phyloP scores from a whole-genome alignment of 2,329 filamentous ascomycete genomes.

The Cordyceps pruinosa region DNA sequence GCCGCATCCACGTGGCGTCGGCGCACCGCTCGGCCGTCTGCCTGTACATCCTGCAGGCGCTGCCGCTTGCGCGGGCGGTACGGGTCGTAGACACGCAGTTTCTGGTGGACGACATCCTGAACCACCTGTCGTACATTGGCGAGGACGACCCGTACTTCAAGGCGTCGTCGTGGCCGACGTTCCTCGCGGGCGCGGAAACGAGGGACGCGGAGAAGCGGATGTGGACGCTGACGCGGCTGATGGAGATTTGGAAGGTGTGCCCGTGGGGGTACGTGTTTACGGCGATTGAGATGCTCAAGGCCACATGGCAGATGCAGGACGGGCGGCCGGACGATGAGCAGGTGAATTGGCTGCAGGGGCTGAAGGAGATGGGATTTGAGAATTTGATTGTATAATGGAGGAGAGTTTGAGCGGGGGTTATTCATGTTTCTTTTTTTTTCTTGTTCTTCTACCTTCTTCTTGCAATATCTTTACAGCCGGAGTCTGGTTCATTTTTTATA shows the following conservation, averaged over 20 bases:
- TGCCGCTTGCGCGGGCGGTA: constrained; percentile 32
- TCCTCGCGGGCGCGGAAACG: constrained; percentile 51
- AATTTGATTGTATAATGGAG: constrained; percentile 37
- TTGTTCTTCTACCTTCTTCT: not conserved
- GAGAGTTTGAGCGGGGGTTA: not conserved
- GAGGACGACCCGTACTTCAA: constrained; percentile 48
- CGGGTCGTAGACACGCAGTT: constrained; percentile 34
- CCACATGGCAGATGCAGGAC: constrained; percentile 41
- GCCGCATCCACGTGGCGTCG: constrained; percentile 37
- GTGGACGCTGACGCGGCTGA: constrained; percentile 45
- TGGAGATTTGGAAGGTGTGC: constrained; percentile 37
- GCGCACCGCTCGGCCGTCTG: constrained; percentile 42
- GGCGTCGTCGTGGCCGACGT: constrained; percentile 53
- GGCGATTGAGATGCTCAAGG: constrained; percentile 41
- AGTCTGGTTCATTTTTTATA: not conserved
- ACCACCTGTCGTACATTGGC: constrained; percentile 42
- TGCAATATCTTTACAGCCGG: no score
- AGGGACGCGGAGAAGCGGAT: constrained; percentile 37
- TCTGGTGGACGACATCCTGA: constrained; percentile 43
- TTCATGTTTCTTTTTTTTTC: not conserved
- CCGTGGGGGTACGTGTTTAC: constrained; percentile 46
- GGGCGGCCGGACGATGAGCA: constrained; percentile 14
- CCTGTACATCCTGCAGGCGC: constrained; percentile 38
- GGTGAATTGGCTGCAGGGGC: constrained; percentile 36
- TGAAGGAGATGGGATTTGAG: constrained; percentile 38